Conservation (phyloP, 371 early-diverging fungal genomes). For the Batrachochytrium dendrobatidis region DNA sequence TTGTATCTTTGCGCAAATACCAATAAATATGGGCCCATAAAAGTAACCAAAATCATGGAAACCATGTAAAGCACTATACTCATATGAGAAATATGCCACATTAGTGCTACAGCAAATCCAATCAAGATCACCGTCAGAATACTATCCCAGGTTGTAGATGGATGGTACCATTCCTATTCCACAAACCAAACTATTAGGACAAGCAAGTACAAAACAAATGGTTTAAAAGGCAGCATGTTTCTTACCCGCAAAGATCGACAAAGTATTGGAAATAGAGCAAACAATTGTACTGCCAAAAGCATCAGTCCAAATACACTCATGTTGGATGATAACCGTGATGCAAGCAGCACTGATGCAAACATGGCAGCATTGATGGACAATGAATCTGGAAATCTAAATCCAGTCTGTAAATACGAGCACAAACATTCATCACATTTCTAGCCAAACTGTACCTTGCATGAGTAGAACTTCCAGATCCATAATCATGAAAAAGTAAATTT, state of each 20-base stretch:
- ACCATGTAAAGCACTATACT: slow-evolving; percentile 61
- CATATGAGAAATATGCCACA: slow-evolving; percentile 60
- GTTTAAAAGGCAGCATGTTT: not conserved
- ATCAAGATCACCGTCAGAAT: slow-evolving; percentile 55
- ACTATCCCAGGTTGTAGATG: slow-evolving; percentile 31
- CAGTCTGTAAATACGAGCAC: not conserved
- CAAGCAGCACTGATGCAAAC: slow-evolving; percentile 89
- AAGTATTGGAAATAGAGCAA: slow-evolving; percentile 87
- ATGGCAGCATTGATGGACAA: slow-evolving; percentile 92
- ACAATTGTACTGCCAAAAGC: slow-evolving; percentile 81
- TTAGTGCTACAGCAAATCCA: slow-evolving; percentile 50
- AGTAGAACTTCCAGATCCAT: slow-evolving; percentile 46
- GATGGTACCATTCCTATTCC: not conserved
- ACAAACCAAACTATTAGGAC: not conserved
- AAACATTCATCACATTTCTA: not conserved
- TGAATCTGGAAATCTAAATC: slow-evolving; percentile 75
- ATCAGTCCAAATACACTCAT: slow-evolving; percentile 83
- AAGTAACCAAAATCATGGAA: slow-evolving; percentile 67
- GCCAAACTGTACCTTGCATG: slow-evolving; percentile 41
- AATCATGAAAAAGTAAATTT: slow-evolving; percentile 87
- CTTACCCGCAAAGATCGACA: slow-evolving; percentile 65
- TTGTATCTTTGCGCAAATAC: slow-evolving; percentile 88
- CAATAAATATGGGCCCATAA: slow-evolving; percentile 84
- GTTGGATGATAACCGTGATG: slow-evolving; percentile 75
- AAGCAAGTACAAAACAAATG: not conserved